Percentiles rank a stretch among this genome's conserved stretches.
phyloP scores from a whole-genome alignment of 177 flowering plant species.

The Vitis hybrid region DNA sequence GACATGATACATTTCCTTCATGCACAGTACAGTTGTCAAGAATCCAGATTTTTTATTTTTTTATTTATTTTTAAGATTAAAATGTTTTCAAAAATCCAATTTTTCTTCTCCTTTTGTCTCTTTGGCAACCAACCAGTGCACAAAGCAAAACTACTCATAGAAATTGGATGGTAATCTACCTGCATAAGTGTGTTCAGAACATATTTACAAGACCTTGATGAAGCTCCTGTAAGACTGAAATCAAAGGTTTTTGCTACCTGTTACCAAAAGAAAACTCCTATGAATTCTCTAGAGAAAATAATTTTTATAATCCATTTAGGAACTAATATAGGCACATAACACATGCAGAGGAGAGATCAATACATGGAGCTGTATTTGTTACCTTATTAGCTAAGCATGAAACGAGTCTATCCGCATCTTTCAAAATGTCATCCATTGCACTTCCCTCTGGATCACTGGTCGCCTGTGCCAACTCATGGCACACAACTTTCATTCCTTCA shows the following conservation, averaged over 20 bases:
- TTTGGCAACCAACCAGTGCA: neutral
- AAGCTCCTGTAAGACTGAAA: conserved; percentile 86
- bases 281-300: no score
- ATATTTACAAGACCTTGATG: conserved; percentile 99
- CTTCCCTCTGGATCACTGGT: conserved; percentile 81
- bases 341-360: no score
- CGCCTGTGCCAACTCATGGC: conserved; percentile 86
- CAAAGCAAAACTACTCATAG: neutral
- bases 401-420: conserved; percentile 95
- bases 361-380: conserved; percentile 9
- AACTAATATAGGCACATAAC: no score
- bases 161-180: conserved; percentile 33
- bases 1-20: neutral
- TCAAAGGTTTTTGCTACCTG: conserved; percentile 95
- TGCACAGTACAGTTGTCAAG: conserved; percentile 1
- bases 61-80: no score
- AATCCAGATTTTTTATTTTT: neutral
- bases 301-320: no score
- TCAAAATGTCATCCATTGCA: conserved; percentile 75
- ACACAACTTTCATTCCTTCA: conserved; percentile 98
- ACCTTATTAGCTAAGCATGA: conserved; percentile 89
- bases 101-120: neutral
- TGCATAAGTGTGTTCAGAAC: conserved; percentile 98
- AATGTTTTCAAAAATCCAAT: neutral
- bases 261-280: conserved; percentile 1